Conservation (phyloP, 345 rosid genomes). For the Gynandropsis gynandra region DNA sequence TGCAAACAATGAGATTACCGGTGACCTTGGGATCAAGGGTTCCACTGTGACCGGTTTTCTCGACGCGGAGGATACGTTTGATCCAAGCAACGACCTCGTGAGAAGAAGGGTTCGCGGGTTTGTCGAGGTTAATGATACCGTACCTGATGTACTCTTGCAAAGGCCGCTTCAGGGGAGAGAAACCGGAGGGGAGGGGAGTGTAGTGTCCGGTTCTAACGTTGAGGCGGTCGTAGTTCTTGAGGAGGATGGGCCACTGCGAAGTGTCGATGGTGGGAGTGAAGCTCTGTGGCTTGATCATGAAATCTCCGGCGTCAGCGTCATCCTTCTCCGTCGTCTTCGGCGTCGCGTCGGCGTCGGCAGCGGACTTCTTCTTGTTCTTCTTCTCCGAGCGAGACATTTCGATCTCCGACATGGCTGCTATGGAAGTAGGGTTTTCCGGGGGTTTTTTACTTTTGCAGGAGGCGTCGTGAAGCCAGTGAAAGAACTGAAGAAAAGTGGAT, state of each 20-base stretch:
- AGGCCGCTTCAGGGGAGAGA: constrained; percentile 89
- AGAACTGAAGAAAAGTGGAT: neutral
- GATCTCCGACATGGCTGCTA: constrained; percentile 49
- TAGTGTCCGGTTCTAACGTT: constrained; percentile 95
- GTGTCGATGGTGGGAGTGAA: constrained; percentile 77
- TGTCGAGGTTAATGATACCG: constrained; percentile 81
- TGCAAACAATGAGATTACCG: constrained; percentile 84
- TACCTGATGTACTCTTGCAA: constrained; percentile 72
- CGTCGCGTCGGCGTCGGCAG: constrained; percentile 3
- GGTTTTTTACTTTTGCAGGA: neutral
- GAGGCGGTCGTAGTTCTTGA: constrained; percentile 89
- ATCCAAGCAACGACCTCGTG: constrained; percentile 99
- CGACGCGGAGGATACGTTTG: constrained; percentile 82
- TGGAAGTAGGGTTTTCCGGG: constrained; percentile 3
- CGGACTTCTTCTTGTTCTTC: constrained; percentile 48
- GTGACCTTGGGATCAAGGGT: constrained; percentile 96
- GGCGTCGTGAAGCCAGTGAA: neutral
- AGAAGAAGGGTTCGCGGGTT: constrained; percentile 92
- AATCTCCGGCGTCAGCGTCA: constrained; percentile 30
- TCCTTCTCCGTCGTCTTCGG: constrained; percentile 16
- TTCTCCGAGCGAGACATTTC: constrained; percentile 56
- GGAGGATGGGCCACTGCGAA: constrained; percentile 84
- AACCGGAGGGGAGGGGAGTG: constrained; percentile 79
- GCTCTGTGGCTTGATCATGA: constrained; percentile 78
- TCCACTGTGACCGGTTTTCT: constrained; percentile 93